phyloP scores from a whole-genome alignment of 1,284 basidiomycete genomes.

The Phellopilus nigrolimitatus region DNA sequence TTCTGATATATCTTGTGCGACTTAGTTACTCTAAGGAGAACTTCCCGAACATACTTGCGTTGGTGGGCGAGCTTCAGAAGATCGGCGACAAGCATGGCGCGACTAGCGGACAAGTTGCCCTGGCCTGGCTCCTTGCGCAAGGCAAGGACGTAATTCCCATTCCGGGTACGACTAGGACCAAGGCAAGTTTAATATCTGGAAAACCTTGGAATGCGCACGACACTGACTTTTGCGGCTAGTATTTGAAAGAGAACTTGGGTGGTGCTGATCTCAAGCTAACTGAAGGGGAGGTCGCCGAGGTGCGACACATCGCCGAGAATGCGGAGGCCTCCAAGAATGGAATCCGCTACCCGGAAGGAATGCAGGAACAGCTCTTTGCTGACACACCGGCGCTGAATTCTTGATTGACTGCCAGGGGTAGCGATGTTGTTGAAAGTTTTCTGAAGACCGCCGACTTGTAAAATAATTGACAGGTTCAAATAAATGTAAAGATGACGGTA shows the following conservation, averaged over 20 bases:
- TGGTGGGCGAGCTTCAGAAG: slow-evolving; percentile 41
- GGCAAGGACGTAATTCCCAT: slow-evolving; percentile 50
- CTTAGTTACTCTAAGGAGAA: slow-evolving; percentile 41
- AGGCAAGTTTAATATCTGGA: slow-evolving; percentile 26
- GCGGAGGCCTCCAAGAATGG: slow-evolving; percentile 25
- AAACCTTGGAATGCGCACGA: not conserved
- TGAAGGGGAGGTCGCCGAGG: slow-evolving; percentile 32
- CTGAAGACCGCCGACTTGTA: too few relatives aligned
- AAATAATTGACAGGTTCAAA: too few relatives aligned
- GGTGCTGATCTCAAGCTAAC: slow-evolving; percentile 34
- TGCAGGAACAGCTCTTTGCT: slow-evolving; percentile 12
- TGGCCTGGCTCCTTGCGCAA: slow-evolving; percentile 60
- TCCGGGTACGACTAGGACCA: slow-evolving; percentile 44
- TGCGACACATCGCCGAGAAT: slow-evolving; percentile 33
- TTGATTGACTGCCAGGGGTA: too few relatives aligned
- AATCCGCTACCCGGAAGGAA: slow-evolving; percentile 15
- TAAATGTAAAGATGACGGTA: too few relatives aligned
- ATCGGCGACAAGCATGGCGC: slow-evolving; percentile 43
- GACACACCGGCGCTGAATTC: slow-evolving; percentile 11
- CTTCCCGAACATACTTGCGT: slow-evolving; percentile 51
- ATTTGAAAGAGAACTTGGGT: slow-evolving; percentile 39
- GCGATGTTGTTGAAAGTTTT: too few relatives aligned
- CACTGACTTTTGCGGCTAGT: slow-evolving; percentile 25
- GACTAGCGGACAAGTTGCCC: slow-evolving; percentile 49
- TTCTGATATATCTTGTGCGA: not conserved